phyloP scores from a whole-genome alignment of 331 rosid genomes.

The Malus hybrid region DNA sequence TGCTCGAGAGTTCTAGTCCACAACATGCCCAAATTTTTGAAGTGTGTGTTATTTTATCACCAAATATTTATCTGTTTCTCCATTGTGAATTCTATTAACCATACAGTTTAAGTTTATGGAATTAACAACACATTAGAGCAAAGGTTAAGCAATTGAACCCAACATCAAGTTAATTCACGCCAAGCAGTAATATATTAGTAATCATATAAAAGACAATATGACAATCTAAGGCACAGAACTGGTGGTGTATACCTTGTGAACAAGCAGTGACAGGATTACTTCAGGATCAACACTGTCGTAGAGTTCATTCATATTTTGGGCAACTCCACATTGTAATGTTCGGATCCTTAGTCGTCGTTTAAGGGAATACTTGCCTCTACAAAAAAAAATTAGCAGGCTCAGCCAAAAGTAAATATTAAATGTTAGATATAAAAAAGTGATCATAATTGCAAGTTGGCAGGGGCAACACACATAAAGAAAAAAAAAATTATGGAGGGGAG shows the following conservation, averaged over 20 bases:
- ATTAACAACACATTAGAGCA: background rate
- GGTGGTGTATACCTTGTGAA: conserved; percentile 66
- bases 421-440: background rate
- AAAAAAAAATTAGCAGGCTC: conserved; percentile 23
- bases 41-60: background rate
- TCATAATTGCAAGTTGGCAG: background rate
- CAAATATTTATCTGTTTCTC: background rate
- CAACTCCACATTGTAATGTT: conserved; percentile 75
- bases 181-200: background rate
- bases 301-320: conserved; percentile 67
- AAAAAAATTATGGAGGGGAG: background rate
- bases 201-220: background rate
- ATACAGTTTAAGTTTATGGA: background rate
- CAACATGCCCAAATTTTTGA: background rate
- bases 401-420: conserved; percentile 9
- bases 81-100: background rate
- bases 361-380: conserved; percentile 69
- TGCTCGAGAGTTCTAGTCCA: background rate
- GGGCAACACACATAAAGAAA: background rate
- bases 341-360: conserved; percentile 80
- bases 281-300: conserved; percentile 90
- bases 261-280: conserved; percentile 77
- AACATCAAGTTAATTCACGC: background rate
- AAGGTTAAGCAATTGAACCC: background rate
- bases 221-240: background rate